phyloP scores from a whole-genome alignment of 192 early-diverging fungal species.

The Coemansia sp. region DNA sequence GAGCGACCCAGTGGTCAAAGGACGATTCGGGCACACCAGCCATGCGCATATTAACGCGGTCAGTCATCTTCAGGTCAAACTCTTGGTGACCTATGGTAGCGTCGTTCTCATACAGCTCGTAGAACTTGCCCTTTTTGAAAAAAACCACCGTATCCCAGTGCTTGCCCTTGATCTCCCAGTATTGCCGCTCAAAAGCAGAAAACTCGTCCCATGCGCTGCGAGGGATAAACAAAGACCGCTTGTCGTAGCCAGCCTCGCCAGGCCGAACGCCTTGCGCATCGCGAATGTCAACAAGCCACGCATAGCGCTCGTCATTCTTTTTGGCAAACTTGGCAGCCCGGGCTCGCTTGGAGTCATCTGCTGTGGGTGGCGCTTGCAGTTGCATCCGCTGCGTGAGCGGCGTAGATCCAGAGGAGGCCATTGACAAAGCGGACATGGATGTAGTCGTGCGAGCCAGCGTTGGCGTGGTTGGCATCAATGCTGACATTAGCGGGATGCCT shows the following conservation, averaged over 20 bases:
- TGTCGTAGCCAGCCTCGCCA: conserved; percentile 83
- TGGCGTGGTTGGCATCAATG: neutral
- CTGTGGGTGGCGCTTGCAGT: conserved; percentile 15
- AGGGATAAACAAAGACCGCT: conserved; percentile 86
- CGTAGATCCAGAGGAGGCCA: conserved; percentile 13
- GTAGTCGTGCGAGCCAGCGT: conserved; percentile 12
- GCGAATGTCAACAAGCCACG: conserved; percentile 79
- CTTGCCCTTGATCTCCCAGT: conserved; percentile 95
- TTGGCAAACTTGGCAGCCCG: conserved; percentile 76
- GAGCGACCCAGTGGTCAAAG: conserved; percentile 93
- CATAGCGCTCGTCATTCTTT: conserved; percentile 79
- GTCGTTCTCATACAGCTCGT: conserved; percentile 98
- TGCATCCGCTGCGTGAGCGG: conserved; percentile 19
- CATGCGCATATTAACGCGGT: conserved; percentile 99
- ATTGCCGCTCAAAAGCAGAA: conserved; percentile 96
- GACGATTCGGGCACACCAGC: conserved; percentile 92
- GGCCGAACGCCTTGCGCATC: conserved; percentile 70
- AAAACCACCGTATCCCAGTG: conserved; percentile 96
- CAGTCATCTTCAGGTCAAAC: conserved; percentile 95
- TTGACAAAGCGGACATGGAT: conserved; percentile 19
- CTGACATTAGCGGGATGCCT: conserved; percentile 16
- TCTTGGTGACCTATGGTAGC: conserved; percentile 93
- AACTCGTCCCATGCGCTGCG: conserved; percentile 75
- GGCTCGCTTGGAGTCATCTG: conserved; percentile 44
- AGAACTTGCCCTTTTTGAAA: conserved; percentile 99